A percentile compares a stretch with the other conserved stretches of the same genome.
Conservation (phyloP, 768 basidiomycete genomes). For the Rhodotorula babjevae region DNA sequence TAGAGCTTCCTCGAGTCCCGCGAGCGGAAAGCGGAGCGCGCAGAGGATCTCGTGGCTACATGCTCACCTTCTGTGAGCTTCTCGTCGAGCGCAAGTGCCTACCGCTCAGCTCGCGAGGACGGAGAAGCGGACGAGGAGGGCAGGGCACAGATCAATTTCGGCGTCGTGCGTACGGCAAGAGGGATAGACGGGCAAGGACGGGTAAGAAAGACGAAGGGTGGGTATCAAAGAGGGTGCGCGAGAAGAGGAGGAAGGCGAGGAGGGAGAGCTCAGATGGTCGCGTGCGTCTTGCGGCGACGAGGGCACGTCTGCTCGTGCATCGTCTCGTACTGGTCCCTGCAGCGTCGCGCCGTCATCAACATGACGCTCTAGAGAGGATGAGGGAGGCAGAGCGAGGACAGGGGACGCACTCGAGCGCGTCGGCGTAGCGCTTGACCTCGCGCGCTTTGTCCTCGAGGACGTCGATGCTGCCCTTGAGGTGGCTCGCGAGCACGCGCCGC, state of each 20-base stretch:
- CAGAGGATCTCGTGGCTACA: too few species aligned
- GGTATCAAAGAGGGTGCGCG: background rate
- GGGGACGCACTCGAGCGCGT: slow-evolving; percentile 21
- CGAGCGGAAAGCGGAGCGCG: too few species aligned
- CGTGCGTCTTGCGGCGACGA: background rate
- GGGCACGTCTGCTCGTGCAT: slow-evolving; percentile 5
- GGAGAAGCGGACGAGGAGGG: too few species aligned
- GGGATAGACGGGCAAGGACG: background rate
- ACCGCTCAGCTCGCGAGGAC: too few species aligned
- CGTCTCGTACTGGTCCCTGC: slow-evolving; percentile 6
- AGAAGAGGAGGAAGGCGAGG: too few species aligned
- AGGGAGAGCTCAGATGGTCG: background rate
- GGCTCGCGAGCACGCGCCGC: slow-evolving; percentile 78
- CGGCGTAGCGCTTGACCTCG: slow-evolving; percentile 30
- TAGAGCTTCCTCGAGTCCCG: too few species aligned
- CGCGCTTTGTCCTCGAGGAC: slow-evolving; percentile 70
- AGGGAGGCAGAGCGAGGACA: background rate
- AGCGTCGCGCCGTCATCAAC: too few species aligned
- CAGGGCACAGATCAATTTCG: too few species aligned
- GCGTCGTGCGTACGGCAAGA: too few species aligned
- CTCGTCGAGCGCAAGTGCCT: too few species aligned
- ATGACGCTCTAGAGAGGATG: too few species aligned
- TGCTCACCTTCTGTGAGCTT: too few species aligned
- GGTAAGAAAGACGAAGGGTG: slow-evolving; percentile 1
- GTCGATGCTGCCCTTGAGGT: slow-evolving; percentile 86